Evolutionary conservation across 805 yeast genomes (phyloP).

Genomic region (Candida caryicola): DNA sequence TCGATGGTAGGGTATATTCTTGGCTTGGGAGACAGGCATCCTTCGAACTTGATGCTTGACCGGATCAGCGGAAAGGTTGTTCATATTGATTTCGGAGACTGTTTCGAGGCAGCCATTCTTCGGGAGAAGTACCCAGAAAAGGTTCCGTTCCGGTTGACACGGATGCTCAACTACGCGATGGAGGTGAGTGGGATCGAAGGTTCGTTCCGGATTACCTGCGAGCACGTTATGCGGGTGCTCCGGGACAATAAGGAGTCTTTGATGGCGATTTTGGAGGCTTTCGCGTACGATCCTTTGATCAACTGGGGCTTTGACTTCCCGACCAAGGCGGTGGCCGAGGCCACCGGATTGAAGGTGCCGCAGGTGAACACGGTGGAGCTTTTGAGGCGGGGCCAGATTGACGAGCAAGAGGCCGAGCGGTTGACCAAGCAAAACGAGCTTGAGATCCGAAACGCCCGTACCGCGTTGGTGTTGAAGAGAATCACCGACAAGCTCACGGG

Average conservation of each 20-base stretch:
- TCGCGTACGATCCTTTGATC: constrained; percentile 96
- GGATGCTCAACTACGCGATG: constrained; percentile 98
- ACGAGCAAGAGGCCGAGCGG: constrained; percentile 70
- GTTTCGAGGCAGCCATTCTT: constrained; percentile 96
- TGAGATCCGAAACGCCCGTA: constrained; percentile 82
- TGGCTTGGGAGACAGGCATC: constrained; percentile 97
- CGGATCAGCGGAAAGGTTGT: constrained; percentile 91
- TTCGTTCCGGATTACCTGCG: constrained; percentile 92
- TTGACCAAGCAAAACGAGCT: constrained; percentile 68
- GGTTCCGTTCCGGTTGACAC: constrained; percentile 93
- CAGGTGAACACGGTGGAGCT: constrained; percentile 68
- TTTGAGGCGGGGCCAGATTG: constrained; percentile 68
- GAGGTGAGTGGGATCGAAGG: constrained; percentile 99
- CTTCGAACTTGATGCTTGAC: constrained; percentile 93
- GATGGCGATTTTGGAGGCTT: constrained; percentile 97
- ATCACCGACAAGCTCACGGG: constrained; percentile 93
- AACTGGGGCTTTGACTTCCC: constrained; percentile 99
- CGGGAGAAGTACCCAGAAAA: constrained; percentile 97
- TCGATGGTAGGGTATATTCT: constrained; percentile 97
- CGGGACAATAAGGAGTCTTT: constrained; percentile 93
- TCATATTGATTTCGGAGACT: constrained; percentile 98
- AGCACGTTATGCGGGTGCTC: constrained; percentile 92
- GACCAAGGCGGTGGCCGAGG: constrained; percentile 68
- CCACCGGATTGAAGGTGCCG: constrained; percentile 67
- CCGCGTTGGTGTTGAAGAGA: constrained; percentile 82